Percentiles rank a stretch among this genome's conserved stretches.
These are phyloP conservation scores for Monosporozyma solicola DNA, from an alignment of 805 yeast genomes.

Conservation along the genomic window DNA sequence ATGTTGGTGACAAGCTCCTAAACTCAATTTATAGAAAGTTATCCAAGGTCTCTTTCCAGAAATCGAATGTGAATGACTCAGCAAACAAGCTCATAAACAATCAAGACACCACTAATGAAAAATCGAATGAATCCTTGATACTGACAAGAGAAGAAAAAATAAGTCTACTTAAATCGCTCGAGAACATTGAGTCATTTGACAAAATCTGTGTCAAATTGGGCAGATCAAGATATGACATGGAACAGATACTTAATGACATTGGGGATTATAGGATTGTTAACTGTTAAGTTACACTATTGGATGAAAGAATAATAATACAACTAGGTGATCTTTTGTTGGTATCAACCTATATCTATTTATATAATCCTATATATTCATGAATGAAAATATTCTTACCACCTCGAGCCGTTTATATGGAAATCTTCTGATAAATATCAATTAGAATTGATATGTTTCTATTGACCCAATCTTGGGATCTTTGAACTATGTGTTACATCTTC, in stretches of 20 bases:
- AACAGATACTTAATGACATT: conserved; percentile 36
- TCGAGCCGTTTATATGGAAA: not conserved
- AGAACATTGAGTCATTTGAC: conserved; percentile 49
- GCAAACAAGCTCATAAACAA: not conserved
- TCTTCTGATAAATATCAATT: not conserved
- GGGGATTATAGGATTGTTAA: conserved; percentile 45
- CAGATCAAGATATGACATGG: conserved; percentile 47
- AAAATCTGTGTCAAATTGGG: conserved; percentile 62
- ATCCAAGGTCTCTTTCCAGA: conserved; percentile 23
- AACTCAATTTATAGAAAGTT: conserved; percentile 24
- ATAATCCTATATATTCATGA: not conserved
- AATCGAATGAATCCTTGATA: conserved; percentile 2
- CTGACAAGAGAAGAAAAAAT: conserved; percentile 12
- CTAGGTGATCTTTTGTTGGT: not conserved
- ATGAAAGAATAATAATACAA: not conserved
- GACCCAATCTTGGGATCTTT: conserved; percentile 2
- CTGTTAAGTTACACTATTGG: conserved; percentile 14
- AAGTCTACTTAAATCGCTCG: conserved; percentile 37
- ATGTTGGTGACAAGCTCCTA: conserved; percentile 24
- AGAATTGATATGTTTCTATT: not conserved
- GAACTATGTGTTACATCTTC: not conserved
- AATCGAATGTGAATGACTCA: conserved; percentile 3
- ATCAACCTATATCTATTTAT: not conserved
- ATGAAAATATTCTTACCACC: not conserved
- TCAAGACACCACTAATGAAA: not conserved